Evolutionary conservation across 1,284 basidiomycete genomes (phyloP), one percentile per base, ranked within the genome.

Genomic region (Cryptococcus hybrid): DNA sequence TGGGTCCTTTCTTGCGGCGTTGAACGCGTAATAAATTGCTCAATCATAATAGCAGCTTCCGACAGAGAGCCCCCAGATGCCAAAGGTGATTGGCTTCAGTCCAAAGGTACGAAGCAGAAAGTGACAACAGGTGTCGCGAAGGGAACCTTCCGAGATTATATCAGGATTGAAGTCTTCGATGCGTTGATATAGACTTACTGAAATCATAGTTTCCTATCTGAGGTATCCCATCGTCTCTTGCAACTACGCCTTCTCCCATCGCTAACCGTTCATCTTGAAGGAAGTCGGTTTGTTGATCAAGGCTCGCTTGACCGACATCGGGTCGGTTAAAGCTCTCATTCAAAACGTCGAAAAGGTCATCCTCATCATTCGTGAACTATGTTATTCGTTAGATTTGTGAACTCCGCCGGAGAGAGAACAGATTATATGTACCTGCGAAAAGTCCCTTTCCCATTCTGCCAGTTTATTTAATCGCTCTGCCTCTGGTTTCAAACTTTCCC

Each of bases 381-480:
- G 5, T 9, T 1, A 15, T 48, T 36, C 42, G 30, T 30, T 37
- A 12, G 35, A 38, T 13, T 7, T 18, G 8, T 48, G 47, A 12
- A 51, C 30, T 30, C 38, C 18, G 37, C 13, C 36, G 9, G 18
- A 35, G 7, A 8, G 8, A 49, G 45, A 40, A 24, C 18, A 48
- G n/a, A 46, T 13, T 40, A 46, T n/a, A 15, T 11, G 18, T 44
- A 77, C 75, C 66, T 90, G 87, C 58, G 88, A 89, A 68, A 93
- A 91, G 74, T 94, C 87, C 7, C 86, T 85, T 73, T 95, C 93
- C 92, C 92, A 95, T 72, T 87, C 87, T 3, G 87, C 85, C 49
- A 91, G 75, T 62, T 91, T 86, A 69, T 86, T 85, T 37, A 74
- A 59, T 15, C 72, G 60, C 58, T 73, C 69, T 3, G 71, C 72